phyloP scores from a whole-genome alignment of 2,329 filamentous ascomycete genomes.

The Aspergillus tanneri region DNA sequence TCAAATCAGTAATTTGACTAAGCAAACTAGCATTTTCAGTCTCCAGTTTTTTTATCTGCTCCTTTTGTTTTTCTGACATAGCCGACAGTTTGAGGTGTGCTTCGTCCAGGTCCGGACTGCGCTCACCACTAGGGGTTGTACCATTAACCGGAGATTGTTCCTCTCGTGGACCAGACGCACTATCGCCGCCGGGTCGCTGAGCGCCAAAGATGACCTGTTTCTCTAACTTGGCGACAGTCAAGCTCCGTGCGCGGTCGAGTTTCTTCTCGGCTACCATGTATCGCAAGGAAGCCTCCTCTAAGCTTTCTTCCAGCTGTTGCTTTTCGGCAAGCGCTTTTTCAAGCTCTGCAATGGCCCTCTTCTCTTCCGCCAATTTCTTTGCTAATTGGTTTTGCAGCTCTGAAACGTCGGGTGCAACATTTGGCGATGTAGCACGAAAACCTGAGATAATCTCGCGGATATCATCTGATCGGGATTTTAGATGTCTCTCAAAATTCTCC shows the following conservation, averaged over 20 bases:
- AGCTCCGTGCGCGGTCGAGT: slow-evolving; percentile 82
- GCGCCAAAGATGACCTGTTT: slow-evolving; percentile 77
- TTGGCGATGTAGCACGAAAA: slow-evolving; percentile 56
- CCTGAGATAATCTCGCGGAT: slow-evolving; percentile 73
- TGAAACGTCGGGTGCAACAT: slow-evolving; percentile 64
- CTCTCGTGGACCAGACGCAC: slow-evolving; percentile 52
- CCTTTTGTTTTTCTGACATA: slow-evolving; percentile 76
- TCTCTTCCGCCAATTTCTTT: slow-evolving; percentile 74
- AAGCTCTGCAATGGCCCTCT: slow-evolving; percentile 72
- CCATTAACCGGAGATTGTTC: slow-evolving; percentile 57
- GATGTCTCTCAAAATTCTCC: slow-evolving; percentile 71
- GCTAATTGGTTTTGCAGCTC: slow-evolving; percentile 74
- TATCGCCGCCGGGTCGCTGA: slow-evolving; percentile 47
- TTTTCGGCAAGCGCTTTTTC: slow-evolving; percentile 76
- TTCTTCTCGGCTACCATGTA: slow-evolving; percentile 97
- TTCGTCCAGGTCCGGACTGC: slow-evolving; percentile 68
- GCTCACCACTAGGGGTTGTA: slow-evolving; percentile 50
- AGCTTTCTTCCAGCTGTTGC: slow-evolving; percentile 77
- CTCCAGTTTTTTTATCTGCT: slow-evolving; percentile 78
- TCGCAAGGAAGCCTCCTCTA: slow-evolving; percentile 83
- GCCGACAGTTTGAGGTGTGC: slow-evolving; percentile 77
- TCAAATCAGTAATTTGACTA: slow-evolving; percentile 76
- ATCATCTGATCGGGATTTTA: slow-evolving; percentile 70
- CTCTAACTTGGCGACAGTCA: slow-evolving; percentile 87
- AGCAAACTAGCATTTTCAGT: slow-evolving; percentile 71